Percentiles rank a stretch among this genome's conserved stretches.
These are phyloP conservation scores for Helianthus annuus DNA, from an alignment of 129 eudicot species.

Conservation along the genomic window HanXRQr2.0-SUNRISE NC_035438.2:19039713-19040212, in stretches of 20 bases:
- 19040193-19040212: conserved; percentile 51
- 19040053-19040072: conserved; percentile 49
- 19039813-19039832: conserved; percentile 79
- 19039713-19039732: conserved; percentile 70
- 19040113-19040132: conserved; percentile 62
- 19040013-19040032: conserved; percentile 53
- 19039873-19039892: conserved; percentile 50
- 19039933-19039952: conserved; percentile 46
- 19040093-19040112: conserved; percentile 74
- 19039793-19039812: conserved; percentile 75
- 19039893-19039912: conserved; percentile 66
- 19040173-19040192: conserved; percentile 46
- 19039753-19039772: conserved; percentile 83
- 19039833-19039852: conserved; percentile 94
- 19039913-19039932: conserved; percentile 63
- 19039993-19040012: conserved; percentile 55
- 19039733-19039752: conserved; percentile 61
- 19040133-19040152: conserved; percentile 60
- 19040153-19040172: conserved; percentile 50
- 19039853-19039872: conserved; percentile 76
- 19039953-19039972: conserved; percentile 48
- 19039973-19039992: conserved; percentile 62
- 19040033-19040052: conserved; percentile 58
- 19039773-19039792: conserved; percentile 93
- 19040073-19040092: conserved; percentile 60